Base-by-base conservation (phyloP, 495 filamentous ascomycete species). In the Sabuloglossum arenarium region DNA sequence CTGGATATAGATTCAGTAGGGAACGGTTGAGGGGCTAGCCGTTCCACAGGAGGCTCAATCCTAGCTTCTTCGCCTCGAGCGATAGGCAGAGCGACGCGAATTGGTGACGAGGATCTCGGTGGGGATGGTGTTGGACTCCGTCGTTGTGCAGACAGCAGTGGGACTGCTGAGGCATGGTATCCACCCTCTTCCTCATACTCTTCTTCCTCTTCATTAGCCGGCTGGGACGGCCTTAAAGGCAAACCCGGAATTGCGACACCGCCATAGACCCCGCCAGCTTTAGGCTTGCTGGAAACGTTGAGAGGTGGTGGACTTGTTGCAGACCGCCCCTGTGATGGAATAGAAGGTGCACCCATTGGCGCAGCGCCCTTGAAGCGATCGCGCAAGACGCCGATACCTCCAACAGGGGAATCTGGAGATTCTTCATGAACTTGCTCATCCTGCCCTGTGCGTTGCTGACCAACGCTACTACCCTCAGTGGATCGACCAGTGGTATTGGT, bases 11-110 rank as follows among this genome's bases (percentile, higher is more conserved):
- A 76, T 24, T 71, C 69, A 0, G 70, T 65, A 0, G 81, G 82
- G 55, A 87, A 69, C 8, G 68, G 74, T 55, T 66, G 75, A 53
- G 72, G 69, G 9, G 70, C 63, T 21, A 69, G 62, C 30, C 75
- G 69, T 62, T 68, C 76, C 25, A 69, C 67, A 3, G 73, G 73
- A 52, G 73, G 59, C 58, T 80, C 72, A 19, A 74, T 53, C 51
- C 78, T 72, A 1, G 76, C 69, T 37, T 74, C 74, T 8, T 69
- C 62, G 46, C 71, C 73, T 54, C 85, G 81, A 31, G 79, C 73
- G 58, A 97, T 84, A 1, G 91, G 93, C 70, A 93, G 82, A 21
- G 88, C 88, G 61, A 97, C 74, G 42, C 85, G 83, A 58, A 94
- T 81, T 11, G 93, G 91, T 2, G 88, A 90, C 56, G 68, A 59